Evolutionary conservation across 768 basidiomycete species (phyloP).

Genomic region (Mycena metata): DNA sequence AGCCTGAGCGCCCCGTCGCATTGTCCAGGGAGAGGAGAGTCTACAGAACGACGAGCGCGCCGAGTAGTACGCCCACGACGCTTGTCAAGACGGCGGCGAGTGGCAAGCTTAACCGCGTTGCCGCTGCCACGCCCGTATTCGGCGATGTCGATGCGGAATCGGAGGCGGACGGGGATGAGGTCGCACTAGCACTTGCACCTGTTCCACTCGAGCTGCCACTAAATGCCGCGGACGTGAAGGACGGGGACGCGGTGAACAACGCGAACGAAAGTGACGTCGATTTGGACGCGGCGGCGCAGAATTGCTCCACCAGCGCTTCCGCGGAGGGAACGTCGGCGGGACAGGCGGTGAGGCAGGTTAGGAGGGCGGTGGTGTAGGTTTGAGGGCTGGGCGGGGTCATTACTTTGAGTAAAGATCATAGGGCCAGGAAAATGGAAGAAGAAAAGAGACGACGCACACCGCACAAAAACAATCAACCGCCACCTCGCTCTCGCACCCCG

Average conservation of each 20-base stretch:
- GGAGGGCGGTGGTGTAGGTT: not conserved
- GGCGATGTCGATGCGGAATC: not conserved
- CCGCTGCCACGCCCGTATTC: not conserved
- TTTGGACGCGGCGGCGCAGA: not conserved
- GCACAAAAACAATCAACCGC: slow-evolving; percentile 19
- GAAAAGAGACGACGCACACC: not conserved
- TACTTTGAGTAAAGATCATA: too few relatives aligned
- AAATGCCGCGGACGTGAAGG: not conserved
- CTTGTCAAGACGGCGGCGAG: not conserved
- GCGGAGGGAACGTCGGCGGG: not conserved
- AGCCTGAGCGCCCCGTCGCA: too few relatives aligned
- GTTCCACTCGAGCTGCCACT: too few relatives aligned
- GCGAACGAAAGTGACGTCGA: not conserved
- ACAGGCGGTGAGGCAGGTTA: not conserved
- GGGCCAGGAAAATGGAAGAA: too few relatives aligned
- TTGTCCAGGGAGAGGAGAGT: too few relatives aligned
- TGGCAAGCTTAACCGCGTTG: not conserved
- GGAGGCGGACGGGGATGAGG: not conserved
- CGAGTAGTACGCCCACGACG: not conserved
- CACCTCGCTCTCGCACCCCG: not conserved
- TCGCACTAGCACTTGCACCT: too few relatives aligned
- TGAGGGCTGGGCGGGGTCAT: too few relatives aligned
- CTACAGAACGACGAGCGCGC: not conserved
- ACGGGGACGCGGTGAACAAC: not conserved
- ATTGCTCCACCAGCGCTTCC: not conserved